These are phyloP conservation scores for Fusarium succisae DNA, from an alignment of 2,329 filamentous ascomycete species.

Conservation along the genomic window DNA sequence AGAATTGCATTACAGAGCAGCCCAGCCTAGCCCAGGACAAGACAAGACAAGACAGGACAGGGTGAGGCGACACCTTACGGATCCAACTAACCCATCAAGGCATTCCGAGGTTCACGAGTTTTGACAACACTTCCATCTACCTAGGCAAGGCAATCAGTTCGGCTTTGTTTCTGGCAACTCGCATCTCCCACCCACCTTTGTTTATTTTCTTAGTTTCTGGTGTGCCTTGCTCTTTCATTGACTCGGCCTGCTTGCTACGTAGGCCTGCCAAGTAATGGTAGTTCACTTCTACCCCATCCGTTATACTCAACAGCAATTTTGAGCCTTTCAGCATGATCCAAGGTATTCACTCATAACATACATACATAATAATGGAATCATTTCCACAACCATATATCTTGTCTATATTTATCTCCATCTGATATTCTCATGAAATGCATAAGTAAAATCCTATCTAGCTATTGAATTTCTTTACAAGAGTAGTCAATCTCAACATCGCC, in stretches of 20 bases:
- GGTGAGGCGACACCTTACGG: not conserved
- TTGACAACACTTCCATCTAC: not conserved
- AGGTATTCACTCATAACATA: not conserved
- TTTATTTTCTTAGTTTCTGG: not conserved
- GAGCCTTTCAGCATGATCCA: not conserved
- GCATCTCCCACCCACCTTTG: not conserved
- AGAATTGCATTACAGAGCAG: not conserved
- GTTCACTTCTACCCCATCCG: not conserved
- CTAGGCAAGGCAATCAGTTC: not conserved
- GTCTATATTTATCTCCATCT: not conserved
- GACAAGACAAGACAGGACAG: not conserved
- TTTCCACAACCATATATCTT: not conserved
- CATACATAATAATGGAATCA: not conserved
- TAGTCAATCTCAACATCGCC: not conserved
- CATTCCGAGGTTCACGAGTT: slow-evolving; percentile 7
- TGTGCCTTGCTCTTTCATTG: not conserved
- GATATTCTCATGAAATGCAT: not conserved
- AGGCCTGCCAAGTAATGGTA: not conserved
- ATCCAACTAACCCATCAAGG: slow-evolving; percentile 22
- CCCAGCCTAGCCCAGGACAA: not conserved
- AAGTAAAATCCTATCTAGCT: not conserved
- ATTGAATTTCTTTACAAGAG: not conserved
- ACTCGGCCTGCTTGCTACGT: not conserved
- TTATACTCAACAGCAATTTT: not conserved
- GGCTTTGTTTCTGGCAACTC: not conserved